Base-by-base conservation (phyloP, 768 basidiomycete species). In the Pholiota microspora region DNA sequence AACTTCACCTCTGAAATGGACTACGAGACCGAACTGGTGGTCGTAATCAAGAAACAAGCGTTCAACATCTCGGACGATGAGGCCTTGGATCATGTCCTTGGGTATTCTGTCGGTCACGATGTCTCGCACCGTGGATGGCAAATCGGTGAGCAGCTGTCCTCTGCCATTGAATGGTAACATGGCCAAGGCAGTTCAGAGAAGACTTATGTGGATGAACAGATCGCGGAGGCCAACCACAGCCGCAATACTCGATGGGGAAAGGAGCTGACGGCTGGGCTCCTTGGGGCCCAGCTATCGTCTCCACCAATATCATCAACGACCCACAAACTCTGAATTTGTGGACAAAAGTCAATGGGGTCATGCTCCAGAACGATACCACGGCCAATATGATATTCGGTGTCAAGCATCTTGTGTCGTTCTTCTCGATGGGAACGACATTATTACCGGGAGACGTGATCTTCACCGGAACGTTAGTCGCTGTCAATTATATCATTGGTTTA, bases 61-160 rank as follows among this genome's bases (percentile, higher is more conserved):
- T 75, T 71, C 68, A 75, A 76, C 54, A 75, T 77, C 54, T 68
- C 73, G 9, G 71, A 71, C 15, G 74, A 72, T 24, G 71, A 70
- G 36, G 75, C 74, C 6, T 61, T 77, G 7, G 71, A 74, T 48
- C 72, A 75, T 47, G 73, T 77, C 46, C 65, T 74, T 16, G 75
- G 75, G 2, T 76, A 71, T 49, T 62, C 69, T 34, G 69, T 72
- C 25, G 75, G 75, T 0, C 64, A 76, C 55, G 75, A 76, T 54
- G 75, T 76, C 3, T 74, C 72, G 40, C 75, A 76, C 47, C 64
- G 75, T 18, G 75, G 75, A 10, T 77, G 75, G 75, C 74, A 77
- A 54, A 74, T 77, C 35, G 57, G 57, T 54, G 7, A 18, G 52
- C 27, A 1, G 40, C 4, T 23, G 40, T 36, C 8, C 7, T 4